Evolutionary conservation across 2,329 filamentous ascomycete genomes (phyloP), one percentile per base, ranked within the genome.

Genomic region (Dryadomyces quercus-mongolicae): DNA sequence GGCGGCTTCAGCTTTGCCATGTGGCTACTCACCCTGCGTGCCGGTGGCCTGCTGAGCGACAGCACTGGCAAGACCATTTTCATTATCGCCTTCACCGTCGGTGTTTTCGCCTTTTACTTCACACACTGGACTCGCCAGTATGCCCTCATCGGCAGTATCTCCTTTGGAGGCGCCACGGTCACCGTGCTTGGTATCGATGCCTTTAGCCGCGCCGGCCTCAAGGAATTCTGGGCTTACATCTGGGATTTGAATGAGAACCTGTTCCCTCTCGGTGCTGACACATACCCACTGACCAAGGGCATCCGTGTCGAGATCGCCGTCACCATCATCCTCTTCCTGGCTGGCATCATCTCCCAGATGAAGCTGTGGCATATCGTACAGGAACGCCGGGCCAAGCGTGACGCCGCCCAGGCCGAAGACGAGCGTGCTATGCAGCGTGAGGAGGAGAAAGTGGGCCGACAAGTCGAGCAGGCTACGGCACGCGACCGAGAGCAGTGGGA

Each of bases 161-260:
- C 91, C 0, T 94, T 96, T 64, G 77, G 82, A 5, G 92, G 92
- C 8, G 85, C 89, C 3, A 95, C 89, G 0, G 81, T 81, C 3
- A 75, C 85, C 1, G 79, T 95, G 15, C 69, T 97, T 2, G 92
- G 92, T 2, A 86, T 97, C 55, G 92, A 97, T 66, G 95, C 89
- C 67, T 94, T 92, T 62, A 92, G 84, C 62, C 76, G 82, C 58
- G 89, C 90, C n/a, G 92, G 92, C 0, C 72, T 95, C 62, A 96
- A 95, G 67, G 92, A 97, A 66, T 96, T 96, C 61, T 97, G 92
- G 92, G 78, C 88, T 6, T 97, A 94, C 66, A 76, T 95, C 42
- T 97, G 92, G 92, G 73, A 72, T 48, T 69, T 97, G 43, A 96
- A 96, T 66, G 73, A 82, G 45, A 76, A 86, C 51, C 72, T 90